Percentiles rank a stretch among this genome's conserved stretches.
phyloP scores from a whole-genome alignment of 2,329 filamentous ascomycete genomes.

The Botryotinia calthae region DNA sequence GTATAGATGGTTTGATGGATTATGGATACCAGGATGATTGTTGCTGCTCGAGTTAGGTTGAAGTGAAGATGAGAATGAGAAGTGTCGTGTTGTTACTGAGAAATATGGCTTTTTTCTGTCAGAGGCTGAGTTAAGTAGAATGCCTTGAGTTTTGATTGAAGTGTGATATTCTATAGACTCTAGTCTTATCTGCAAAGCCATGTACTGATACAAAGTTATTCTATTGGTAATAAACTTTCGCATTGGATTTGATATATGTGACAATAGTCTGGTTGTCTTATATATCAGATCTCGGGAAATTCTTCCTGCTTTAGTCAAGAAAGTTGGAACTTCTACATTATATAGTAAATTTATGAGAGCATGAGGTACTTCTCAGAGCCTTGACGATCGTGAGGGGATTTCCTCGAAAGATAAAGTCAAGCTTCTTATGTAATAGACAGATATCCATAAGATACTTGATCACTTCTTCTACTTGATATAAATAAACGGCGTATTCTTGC shows the following conservation, averaged over 20 bases:
- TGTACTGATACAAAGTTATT: not conserved
- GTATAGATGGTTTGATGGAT: not conserved
- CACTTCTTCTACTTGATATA: not conserved
- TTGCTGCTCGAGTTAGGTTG: no score
- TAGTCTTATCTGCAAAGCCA: not conserved
- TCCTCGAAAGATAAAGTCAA: no score
- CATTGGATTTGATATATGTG: not conserved
- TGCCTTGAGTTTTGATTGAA: accelerated
- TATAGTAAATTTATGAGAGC: not conserved
- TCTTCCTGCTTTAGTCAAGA: not conserved
- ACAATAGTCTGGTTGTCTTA: accelerated
- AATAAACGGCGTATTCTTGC: accelerated
- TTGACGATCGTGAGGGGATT: no score
- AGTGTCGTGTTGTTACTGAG: not conserved
- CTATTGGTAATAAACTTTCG: not conserved
- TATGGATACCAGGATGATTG: accelerated
- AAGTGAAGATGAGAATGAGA: not conserved
- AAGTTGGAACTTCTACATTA: accelerated
- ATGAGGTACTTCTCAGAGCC: no score
- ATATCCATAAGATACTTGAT: not conserved
- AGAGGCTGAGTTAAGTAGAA: not conserved
- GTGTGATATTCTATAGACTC: not conserved
- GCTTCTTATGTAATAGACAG: accelerated
- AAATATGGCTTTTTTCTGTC: no score
- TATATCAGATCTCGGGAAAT: not conserved